A percentile compares a stretch with the other conserved stretches of the same genome.
phyloP scores from a whole-genome alignment of 345 rosid genomes.

The Alliaria petiolata region DNA sequence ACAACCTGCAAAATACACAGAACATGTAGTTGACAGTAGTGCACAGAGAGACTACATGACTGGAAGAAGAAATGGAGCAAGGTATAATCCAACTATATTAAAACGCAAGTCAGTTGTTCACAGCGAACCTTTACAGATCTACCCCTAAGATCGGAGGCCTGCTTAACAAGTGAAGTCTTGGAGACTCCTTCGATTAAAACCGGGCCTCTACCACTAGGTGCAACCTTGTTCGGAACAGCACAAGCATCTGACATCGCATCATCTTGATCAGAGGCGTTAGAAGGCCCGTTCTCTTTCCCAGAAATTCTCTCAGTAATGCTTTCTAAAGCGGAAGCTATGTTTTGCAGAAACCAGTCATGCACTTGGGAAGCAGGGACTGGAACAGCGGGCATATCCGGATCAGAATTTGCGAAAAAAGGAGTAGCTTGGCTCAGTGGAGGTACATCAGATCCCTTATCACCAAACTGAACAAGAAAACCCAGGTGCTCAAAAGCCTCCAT shows the following conservation, averaged over 20 bases:
- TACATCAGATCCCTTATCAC: constrained; percentile 81
- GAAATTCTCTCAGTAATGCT: constrained; percentile 76
- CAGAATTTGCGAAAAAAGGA: constrained; percentile 97
- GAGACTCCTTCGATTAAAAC: constrained; percentile 92
- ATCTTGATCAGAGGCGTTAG: constrained; percentile 71
- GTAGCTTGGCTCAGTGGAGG: constrained; percentile 80
- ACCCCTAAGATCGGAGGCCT: constrained; percentile 84
- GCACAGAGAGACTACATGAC: background rate
- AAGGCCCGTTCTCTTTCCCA: constrained; percentile 81
- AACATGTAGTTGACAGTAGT: background rate
- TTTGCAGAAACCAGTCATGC: constrained; percentile 86
- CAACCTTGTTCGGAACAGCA: constrained; percentile 59
- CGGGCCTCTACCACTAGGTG: constrained; percentile 61
- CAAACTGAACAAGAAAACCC: constrained; percentile 88
- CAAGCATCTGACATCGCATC: constrained; percentile 93
- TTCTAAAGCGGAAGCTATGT: constrained; percentile 74
- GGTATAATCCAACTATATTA: background rate
- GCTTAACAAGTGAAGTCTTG: constrained; percentile 78
- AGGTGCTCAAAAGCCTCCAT: constrained; percentile 97
- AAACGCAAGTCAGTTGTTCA: background rate
- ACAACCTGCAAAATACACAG: constrained; percentile 57
- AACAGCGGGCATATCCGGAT: constrained; percentile 98
- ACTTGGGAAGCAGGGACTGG: constrained; percentile 89
- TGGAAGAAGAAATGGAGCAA: background rate
- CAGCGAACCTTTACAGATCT: constrained; percentile 82